Evolutionary conservation across 768 basidiomycete species (phyloP).

Genomic region (Kwoniella europaea): DNA sequence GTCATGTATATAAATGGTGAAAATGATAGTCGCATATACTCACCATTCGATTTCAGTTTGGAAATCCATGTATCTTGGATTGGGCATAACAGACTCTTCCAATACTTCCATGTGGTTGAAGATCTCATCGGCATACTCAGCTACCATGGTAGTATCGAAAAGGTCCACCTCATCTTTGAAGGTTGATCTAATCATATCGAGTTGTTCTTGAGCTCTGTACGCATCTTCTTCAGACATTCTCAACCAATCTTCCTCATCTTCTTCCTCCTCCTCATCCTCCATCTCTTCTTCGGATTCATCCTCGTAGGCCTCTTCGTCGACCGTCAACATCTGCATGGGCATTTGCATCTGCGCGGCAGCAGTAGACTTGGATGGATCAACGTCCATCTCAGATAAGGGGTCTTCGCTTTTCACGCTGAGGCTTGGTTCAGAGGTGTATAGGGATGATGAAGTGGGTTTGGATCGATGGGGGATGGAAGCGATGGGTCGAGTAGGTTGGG

Average conservation of each 20-base stretch:
- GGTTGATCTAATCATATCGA: slow-evolving; percentile 68
- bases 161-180: slow-evolving; percentile 77
- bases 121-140: slow-evolving; percentile 98
- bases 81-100: slow-evolving; percentile 81
- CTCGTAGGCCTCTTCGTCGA: slow-evolving; percentile 57
- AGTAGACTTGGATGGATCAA: slow-evolving; percentile 62
- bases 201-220: slow-evolving; percentile 59
- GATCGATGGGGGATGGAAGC: slow-evolving; percentile 46
- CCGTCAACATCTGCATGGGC: slow-evolving; percentile 64
- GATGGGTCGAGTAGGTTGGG: slow-evolving; percentile 38
- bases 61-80: slow-evolving; percentile 87
- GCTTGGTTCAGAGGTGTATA: slow-evolving; percentile 28
- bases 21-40: neutral
- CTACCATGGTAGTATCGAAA: slow-evolving; percentile 91
- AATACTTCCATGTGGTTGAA: slow-evolving; percentile 93
- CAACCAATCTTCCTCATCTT: slow-evolving; percentile 61
- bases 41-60: slow-evolving; percentile 79
- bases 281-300: slow-evolving; percentile 36
- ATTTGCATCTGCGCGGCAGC: slow-evolving; percentile 56
- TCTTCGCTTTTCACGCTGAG: slow-evolving; percentile 32
- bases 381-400: slow-evolving; percentile 48
- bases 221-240: slow-evolving; percentile 56
- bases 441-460: slow-evolving; percentile 32
- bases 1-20: no score
- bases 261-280: slow-evolving; percentile 53